Percentiles rank a stretch among this genome's conserved stretches.
Conservation (phyloP, 1,139 yeast genomes). For the Blastobotrys ciferrii region DNA sequence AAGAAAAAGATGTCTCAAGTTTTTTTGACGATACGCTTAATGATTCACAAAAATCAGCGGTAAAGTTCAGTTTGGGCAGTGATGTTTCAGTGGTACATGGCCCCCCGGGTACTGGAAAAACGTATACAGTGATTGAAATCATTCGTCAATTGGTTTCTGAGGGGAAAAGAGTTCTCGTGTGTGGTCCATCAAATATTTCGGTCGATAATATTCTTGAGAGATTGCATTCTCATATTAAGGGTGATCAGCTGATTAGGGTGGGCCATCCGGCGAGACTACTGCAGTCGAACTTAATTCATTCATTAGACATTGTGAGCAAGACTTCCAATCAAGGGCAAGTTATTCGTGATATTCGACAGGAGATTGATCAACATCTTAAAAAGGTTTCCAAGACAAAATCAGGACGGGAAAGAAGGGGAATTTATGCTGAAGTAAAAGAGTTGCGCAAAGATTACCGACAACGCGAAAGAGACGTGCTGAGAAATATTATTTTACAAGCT, state of each 20-base stretch:
- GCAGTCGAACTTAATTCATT: conserved; percentile 61
- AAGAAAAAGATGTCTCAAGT: conserved; percentile 24
- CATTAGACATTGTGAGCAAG: conserved; percentile 71
- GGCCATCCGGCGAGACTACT: conserved; percentile 93
- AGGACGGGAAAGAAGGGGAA: conserved; percentile 60
- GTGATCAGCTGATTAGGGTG: conserved; percentile 62
- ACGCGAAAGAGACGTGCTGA: conserved; percentile 64
- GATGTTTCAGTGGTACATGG: conserved; percentile 65
- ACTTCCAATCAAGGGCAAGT: conserved; percentile 61
- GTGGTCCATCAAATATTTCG: conserved; percentile 95
- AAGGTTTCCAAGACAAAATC: conserved; percentile 63
- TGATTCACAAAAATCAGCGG: conserved; percentile 68
- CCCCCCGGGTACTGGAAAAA: conserved; percentile 81
- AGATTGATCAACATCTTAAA: conserved; percentile 60
- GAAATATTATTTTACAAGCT: conserved; percentile 57
- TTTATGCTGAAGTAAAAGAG: conserved; percentile 67
- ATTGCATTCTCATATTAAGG: conserved; percentile 51
- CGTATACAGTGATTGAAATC: conserved; percentile 82
- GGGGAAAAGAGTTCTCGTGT: conserved; percentile 73
- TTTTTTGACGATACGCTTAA: conserved; percentile 59
- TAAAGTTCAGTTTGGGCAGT: conserved; percentile 48
- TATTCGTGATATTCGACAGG: conserved; percentile 64
- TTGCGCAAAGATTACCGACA: conserved; percentile 65
- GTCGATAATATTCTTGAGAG: conserved; percentile 90
- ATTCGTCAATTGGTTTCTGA: conserved; percentile 66